A percentile compares a stretch with the other conserved stretches of the same genome.
phyloP scores from a whole-genome alignment of 805 yeast genomes.

The Cyberlindnera maclurae region DNA sequence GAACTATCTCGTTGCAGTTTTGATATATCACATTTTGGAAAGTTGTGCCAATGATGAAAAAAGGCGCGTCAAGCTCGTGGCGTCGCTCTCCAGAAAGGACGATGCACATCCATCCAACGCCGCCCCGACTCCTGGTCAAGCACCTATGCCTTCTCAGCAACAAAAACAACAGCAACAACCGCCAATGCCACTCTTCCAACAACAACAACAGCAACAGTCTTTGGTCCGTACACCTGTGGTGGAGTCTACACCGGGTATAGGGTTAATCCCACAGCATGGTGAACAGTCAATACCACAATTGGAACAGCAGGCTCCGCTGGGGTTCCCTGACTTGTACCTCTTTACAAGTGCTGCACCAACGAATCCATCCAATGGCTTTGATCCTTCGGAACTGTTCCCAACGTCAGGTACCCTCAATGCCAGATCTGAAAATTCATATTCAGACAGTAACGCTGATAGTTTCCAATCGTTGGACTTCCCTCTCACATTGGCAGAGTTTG shows the following conservation, averaged over 20 bases:
- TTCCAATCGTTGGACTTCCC: slow-evolving; percentile 18
- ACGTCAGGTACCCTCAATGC: slow-evolving; percentile 1
- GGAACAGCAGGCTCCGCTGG: slow-evolving; percentile 5
- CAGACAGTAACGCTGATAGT: slow-evolving; percentile 13
- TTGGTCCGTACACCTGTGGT: not conserved
- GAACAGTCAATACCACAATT: slow-evolving; percentile 1
- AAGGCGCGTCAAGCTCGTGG: slow-evolving; percentile 19
- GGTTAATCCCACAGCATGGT: not conserved
- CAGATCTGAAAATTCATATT: slow-evolving; percentile 2
- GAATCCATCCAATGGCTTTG: slow-evolving; percentile 12
- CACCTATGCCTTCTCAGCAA: slow-evolving; percentile 1
- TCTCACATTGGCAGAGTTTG: slow-evolving; percentile 22
- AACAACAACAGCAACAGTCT: not conserved
- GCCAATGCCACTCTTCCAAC: slow-evolving; percentile 3
- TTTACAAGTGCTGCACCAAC: slow-evolving; percentile 22
- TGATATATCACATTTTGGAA: slow-evolving; percentile 45
- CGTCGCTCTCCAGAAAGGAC: slow-evolving; percentile 12
- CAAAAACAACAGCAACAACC: slow-evolving; percentile 6
- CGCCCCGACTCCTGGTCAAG: slow-evolving; percentile 12
- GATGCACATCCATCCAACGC: slow-evolving; percentile 6
- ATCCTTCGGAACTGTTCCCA: slow-evolving; percentile 24
- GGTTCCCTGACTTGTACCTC: slow-evolving; percentile 24
- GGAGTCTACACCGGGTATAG: not conserved
- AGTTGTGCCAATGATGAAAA: slow-evolving; percentile 30
- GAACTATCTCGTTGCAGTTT: slow-evolving; percentile 44